Evolutionary conservation across 1,139 yeast species (phyloP), one percentile per base, ranked within the genome.

Genomic region (Ogataea hybrid): DNA sequence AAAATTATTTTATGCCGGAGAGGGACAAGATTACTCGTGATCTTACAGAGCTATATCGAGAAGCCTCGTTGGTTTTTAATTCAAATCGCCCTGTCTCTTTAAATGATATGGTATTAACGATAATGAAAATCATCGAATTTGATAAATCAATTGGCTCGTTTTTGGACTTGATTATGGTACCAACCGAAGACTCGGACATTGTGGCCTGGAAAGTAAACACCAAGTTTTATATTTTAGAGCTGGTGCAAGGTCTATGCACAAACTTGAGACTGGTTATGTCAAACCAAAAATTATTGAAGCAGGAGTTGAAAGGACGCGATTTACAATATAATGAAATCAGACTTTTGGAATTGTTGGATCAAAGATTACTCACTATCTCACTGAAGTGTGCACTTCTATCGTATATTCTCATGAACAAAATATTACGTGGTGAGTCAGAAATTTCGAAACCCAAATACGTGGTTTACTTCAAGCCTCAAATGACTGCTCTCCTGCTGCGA

Each of bases 31-130:
- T 43, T 5, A 22, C n/a, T 23, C 16, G 4, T 11, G 30, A 25
- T 7, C 37, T 30, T 3, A 31, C 48, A 1, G 31, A 31, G 3
- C 7, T 45, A 4, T 33, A 49, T 6, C 44, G 58, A 22, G 35
- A 45, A 8, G 39, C 44, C 6, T 40, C 49, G 3, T 1, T 9
- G 3, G 8, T 35, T 2, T 31, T 54, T 18, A 52, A 43, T 28
- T 44, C 52, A 1, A 20, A 37, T 7, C 35, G 35, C 9, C 49
- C 55, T 1, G 41, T 48, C 2, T 34, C 47, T 6, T 15, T 53
- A 9, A 53, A 53, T 32, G 44, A 46, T 6, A 35, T 48, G n/a
- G 37, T 44, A 12, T 30, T 29, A 1, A 21, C 46, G 15, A 32
- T 41, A 12, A 44, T 45, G 23, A 35, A 43, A 7, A 22, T 52